Evolutionary conservation across 805 yeast species (phyloP), one percentile per base, ranked within the genome.

Genomic region (Saturnispora sekii): DNA sequence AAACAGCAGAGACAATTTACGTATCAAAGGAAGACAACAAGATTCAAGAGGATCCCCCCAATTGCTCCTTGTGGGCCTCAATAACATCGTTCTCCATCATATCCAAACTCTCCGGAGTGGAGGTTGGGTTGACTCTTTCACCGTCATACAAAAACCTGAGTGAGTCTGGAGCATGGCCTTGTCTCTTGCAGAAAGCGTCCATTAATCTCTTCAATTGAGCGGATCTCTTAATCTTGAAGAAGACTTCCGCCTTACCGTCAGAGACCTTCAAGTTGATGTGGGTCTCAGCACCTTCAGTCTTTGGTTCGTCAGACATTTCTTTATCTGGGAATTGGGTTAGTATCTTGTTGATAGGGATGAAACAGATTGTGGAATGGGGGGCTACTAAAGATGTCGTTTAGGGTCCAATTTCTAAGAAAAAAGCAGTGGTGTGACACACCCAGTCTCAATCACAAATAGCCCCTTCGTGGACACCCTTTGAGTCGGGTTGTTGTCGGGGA

Each of bases 161-260:
- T 42, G 90, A 77, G 54, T 76, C 78, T 60, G 83, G 68, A 52
- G 83, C 79, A 64, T 90, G 90, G 37, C 97, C 97, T 61, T 90
- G 96, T 72, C 98, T 84, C 68, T 89, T 89, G 64, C 97, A 94
- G 64, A 90, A 93, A 10, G 97, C 96, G 59, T 90, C 97, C 88
- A 93, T 90, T 58, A 93, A 79, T 68, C 96, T 84, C 65, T 78
- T 84, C 72, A 93, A 75, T 40, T 90, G 95, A 5, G 98, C 93
- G 35, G 89, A 74, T 67, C 85, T 77, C 70, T 89, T 88, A 65
- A 93, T 90, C 66, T 90, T 89, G 80, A 93, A 93, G 65, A 84
- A 88, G 51, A 93, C 89, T 64, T 93, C 99, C 16, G 95, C 83
- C 44, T 82, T 73, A 40, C 95, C 95, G 64, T 93, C 98, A 32